Base-by-base conservation (phyloP, 2,329 filamentous ascomycete genomes). In the Chalara sp. region DNA sequence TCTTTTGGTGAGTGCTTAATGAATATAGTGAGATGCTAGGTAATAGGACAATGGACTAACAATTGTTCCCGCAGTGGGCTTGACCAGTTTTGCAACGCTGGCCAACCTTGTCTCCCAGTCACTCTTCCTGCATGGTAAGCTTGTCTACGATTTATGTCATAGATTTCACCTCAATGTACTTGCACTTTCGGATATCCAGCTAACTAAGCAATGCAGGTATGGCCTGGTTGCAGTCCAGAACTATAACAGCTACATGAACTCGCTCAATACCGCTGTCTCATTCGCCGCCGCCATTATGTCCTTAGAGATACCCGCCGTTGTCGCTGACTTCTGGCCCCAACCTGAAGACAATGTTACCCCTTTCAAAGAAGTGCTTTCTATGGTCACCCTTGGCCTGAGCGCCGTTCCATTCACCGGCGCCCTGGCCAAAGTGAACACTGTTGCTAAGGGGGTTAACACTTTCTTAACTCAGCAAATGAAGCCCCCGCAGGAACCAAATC, bases 171-270 rank as follows among this genome's bases (percentile, higher is more conserved):
- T 30, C 46, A 39, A 53, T 41, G 8, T 13, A 32, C 29, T 3
- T 21, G 21, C 21, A 21, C 21, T 21, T 21, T 21, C 21, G 21
- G 21, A 21, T 21, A 3, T 21, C 21, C 21, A 21, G 21, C 21
- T 21, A 21, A 21, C 21, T 21, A 21, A 21, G 21, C 3, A 21
- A 29, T 29, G 4, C 12, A 53, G 52, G 52, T 53, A 56, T 41
- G 52, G 32, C 2, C 28, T 56, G 31, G 54, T 56, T 3, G 48
- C 54, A 8, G 48, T 56, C 43, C 54, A 56, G 39, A 56, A 56
- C 43, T 56, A 47, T 46, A 56, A 56, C 33, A 52, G 49, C n/a
- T 56, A 56, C 32, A 54, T 56, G 51, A 56, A 56, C 42, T 49
- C 51, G 3, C 2, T 56, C 5, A 56, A 54, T 44, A 54, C 51